Percentiles rank a stretch among this genome's conserved stretches.
These are phyloP conservation scores for Wickerhamomyces bovis DNA, from an alignment of 805 yeast genomes.

Conservation along the genomic window DNA sequence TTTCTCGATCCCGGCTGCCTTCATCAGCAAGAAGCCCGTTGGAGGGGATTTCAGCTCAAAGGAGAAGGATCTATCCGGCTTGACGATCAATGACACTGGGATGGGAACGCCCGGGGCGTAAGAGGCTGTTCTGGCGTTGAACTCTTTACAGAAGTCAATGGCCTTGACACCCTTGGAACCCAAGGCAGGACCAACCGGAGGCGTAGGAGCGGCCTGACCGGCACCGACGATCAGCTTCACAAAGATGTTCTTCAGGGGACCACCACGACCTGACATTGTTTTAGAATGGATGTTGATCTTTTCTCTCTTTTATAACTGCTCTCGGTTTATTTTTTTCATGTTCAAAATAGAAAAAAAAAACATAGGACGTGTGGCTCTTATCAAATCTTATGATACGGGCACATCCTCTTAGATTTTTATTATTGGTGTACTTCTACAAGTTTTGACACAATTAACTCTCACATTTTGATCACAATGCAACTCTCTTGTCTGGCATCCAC, in stretches of 20 bases:
- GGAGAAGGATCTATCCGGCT: conserved; percentile 86
- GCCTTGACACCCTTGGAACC: conserved; percentile 99
- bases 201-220: conserved; percentile 97
- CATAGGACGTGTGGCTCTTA: neutral
- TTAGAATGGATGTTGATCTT: neutral
- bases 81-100: conserved; percentile 78
- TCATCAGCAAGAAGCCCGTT: conserved; percentile 76
- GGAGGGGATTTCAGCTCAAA: conserved; percentile 91
- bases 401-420: neutral
- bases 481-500: neutral
- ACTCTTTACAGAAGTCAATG: conserved; percentile 96
- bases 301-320: no score
- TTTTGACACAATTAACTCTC: no score
- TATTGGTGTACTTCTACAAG: no score
- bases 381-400: neutral
- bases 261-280: conserved; percentile 24
- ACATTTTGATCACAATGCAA: neutral
- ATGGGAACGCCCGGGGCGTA: conserved; percentile 83
- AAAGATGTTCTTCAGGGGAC: conserved; percentile 37
- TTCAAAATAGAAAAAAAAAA: no score
- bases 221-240: conserved; percentile 93
- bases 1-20: conserved; percentile 74
- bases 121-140: conserved; percentile 92
- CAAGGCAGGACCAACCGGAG: conserved; percentile 98
- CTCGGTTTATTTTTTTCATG: neutral